Evolutionary conservation across 2,329 filamentous ascomycete species (phyloP).

Genomic region (Clarireedia homoeocarpa): DNA sequence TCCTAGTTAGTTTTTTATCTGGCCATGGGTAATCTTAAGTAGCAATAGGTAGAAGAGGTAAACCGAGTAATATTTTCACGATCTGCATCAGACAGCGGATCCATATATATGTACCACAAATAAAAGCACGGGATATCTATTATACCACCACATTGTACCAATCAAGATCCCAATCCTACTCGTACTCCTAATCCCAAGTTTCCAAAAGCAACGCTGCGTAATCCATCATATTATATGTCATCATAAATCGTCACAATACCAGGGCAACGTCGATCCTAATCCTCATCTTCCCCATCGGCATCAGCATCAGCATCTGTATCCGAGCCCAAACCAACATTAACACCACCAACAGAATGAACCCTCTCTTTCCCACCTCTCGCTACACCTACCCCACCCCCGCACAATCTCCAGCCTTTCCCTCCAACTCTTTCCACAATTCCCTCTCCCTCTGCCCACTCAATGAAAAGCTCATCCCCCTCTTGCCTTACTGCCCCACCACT

Average conservation of each 20-base stretch:
- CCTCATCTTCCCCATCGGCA: constrained; percentile 20
- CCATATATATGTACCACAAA: no score
- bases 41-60: no score
- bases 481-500: constrained; percentile 3
- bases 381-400: constrained; percentile 9
- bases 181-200: no score
- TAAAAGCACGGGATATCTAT: no score
- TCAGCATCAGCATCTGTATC: constrained; percentile 8
- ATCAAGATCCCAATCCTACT: no score
- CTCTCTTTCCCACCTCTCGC: not conserved
- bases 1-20: no score
- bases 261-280: constrained; percentile 5
- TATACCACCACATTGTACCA: no score
- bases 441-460: constrained; percentile 16
- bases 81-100: no score
- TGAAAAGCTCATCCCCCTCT: constrained; percentile 15
- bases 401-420: constrained; percentile 13
- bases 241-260: not conserved
- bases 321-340: not conserved
- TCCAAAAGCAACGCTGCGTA: not conserved
- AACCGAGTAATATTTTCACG: no score
- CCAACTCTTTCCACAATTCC: not conserved
- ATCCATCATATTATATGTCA: not conserved
- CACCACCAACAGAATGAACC: not conserved
- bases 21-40: no score